Conservation (phyloP, 2,329 filamentous ascomycete genomes). For the Fusarium tjaetaba region DNA sequence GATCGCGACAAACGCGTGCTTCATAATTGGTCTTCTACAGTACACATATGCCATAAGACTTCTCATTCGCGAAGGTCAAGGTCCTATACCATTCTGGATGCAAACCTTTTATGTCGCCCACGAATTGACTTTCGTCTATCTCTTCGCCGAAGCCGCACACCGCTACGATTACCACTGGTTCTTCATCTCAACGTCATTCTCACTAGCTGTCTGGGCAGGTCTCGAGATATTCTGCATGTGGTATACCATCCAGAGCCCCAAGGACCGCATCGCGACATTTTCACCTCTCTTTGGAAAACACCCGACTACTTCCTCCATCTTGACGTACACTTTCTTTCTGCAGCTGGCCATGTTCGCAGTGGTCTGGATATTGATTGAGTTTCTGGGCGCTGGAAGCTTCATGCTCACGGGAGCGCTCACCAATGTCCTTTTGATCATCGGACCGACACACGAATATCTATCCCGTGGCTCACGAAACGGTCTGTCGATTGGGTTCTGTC, state of each 20-base stretch:
- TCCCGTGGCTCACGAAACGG: constrained; percentile 1
- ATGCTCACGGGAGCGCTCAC: background rate
- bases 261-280: background rate
- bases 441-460: background rate
- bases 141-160: background rate
- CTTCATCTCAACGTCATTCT: background rate
- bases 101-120: constrained; percentile 2
- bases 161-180: background rate
- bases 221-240: constrained; percentile 6
- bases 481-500: background rate
- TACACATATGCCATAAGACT: constrained; percentile 16
- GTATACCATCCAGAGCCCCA: background rate
- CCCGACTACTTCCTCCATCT: rapidly evolving
- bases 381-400: rapidly evolving
- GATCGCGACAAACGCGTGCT: background rate
- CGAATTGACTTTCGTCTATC: background rate
- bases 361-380: background rate
- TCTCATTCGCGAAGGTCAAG: background rate
- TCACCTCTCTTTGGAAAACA: background rate
- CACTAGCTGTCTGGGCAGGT: background rate
- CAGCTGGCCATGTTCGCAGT: background rate
- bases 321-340: background rate
- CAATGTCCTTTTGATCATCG: constrained; percentile 9
- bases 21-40: background rate
- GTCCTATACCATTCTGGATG: constrained; percentile 19